Evolutionary conservation across 2,329 filamentous ascomycete species (phyloP), one percentile per base, ranked within the genome.

Genomic region (Aspergillus sp.): DNA sequence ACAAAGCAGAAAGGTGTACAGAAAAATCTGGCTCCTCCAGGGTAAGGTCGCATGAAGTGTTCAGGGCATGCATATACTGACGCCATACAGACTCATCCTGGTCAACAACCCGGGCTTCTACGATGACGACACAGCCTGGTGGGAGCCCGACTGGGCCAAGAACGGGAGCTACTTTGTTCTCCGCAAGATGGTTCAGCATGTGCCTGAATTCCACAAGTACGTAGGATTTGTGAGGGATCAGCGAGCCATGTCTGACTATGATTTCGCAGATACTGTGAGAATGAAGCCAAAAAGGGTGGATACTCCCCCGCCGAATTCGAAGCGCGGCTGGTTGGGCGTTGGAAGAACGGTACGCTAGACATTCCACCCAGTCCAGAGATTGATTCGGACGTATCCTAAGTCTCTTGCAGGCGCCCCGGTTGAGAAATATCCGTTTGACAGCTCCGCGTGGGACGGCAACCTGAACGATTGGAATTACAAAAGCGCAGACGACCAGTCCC

Each of bases 121-220:
- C 17, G 3, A 17, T 14, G 9, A 23, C 17, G 53, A 10, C 63
- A 63, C 49, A 71, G 70, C 32, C 54, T 73, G 9, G 70, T 75
- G 10, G 64, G 73, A 41, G 51, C 59, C 59, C 2, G 17, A 36
- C 1, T 78, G 75, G 76, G 72, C 75, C 23, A 59, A 69, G 2
- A 75, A 78, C 45, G 75, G 76, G 4, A 77, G 73, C 56, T 76
- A 76, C 52, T 64, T 78, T 9, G 72, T 67, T 25, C 74, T 78
- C 58, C 73, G 75, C 11, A 72, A 77, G 43, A 66, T 78, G 3
- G 64, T 71, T 47, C 75, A 79, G 54, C 67, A 74, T 4, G 76
- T 78, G 5, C 75, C 72, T 1, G 76, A 77, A 43, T 78, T 76
- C 45, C 60, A 78, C 4, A 53, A 50, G 63, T 65, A 57, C 7